These are phyloP conservation scores for Schoenoplectus triqueter DNA, from an alignment of 202 grass and related monocot species.

Conservation along the genomic window DNA sequence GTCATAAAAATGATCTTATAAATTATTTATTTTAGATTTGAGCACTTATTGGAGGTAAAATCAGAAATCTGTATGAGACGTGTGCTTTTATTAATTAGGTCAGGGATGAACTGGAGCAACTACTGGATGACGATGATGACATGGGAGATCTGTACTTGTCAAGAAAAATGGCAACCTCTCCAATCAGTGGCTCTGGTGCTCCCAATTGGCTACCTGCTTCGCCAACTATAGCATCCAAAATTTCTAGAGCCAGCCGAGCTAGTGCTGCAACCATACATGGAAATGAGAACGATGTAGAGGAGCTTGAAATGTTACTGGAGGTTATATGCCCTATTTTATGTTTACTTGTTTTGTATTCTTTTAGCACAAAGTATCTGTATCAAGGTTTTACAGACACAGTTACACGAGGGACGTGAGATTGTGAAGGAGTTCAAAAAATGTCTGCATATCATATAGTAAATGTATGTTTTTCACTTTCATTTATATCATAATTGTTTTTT, in stretches of 20 bases:
- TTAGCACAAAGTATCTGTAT: neutral
- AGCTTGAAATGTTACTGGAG: slow-evolving; percentile 38
- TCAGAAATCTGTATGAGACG: neutral
- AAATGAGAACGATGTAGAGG: slow-evolving; percentile 48
- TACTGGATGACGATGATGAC: slow-evolving; percentile 98
- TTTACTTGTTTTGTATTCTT: neutral
- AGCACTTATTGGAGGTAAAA: slow-evolving; percentile 13
- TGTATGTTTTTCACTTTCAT: slow-evolving; percentile 22
- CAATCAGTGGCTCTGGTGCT: slow-evolving; percentile 79
- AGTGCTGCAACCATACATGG: slow-evolving; percentile 84
- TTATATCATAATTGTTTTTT: slow-evolving; percentile 25
- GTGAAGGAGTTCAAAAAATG: neutral
- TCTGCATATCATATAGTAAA: slow-evolving; percentile 33
- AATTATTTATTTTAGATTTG: neutral
- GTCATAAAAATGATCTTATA: slow-evolving; percentile 39
- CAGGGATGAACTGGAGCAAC: slow-evolving; percentile 96
- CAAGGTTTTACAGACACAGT: neutral
- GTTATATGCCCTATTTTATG: neutral
- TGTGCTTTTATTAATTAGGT: slow-evolving; percentile 53
- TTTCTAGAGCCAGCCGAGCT: slow-evolving; percentile 93
- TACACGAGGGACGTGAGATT: neutral
- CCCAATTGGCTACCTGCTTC: slow-evolving; percentile 85
- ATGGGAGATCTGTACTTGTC: slow-evolving; percentile 99
- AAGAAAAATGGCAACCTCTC: slow-evolving; percentile 91
- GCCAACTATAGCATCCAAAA: slow-evolving; percentile 92